phyloP scores from a whole-genome alignment of 331 rosid genomes.

The Acacia pycnantha region DNA sequence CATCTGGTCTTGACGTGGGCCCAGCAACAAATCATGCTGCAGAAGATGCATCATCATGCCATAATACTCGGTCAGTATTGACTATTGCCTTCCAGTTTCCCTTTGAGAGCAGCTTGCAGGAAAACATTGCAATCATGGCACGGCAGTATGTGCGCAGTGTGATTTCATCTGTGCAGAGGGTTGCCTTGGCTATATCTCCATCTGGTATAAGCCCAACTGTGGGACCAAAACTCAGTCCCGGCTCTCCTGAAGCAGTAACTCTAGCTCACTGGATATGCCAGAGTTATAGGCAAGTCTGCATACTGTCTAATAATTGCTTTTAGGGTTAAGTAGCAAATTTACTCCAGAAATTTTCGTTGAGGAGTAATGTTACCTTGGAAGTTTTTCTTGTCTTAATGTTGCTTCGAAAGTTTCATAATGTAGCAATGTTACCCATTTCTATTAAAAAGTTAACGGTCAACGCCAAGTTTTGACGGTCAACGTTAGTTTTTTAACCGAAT shows the following conservation, averaged over 20 bases:
- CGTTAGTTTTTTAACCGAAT: too few species aligned
- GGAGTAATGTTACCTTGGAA: too few species aligned
- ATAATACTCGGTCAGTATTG: conserved; percentile 73
- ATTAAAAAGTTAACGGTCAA: too few species aligned
- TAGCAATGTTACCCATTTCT: too few species aligned
- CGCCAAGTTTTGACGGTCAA: too few species aligned
- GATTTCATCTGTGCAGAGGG: conserved; percentile 90
- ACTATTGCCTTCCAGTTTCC: conserved; percentile 97
- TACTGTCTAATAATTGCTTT: background rate
- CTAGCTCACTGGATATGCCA: conserved; percentile 92
- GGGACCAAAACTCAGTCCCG: conserved; percentile 67
- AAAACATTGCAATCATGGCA: conserved; percentile 89
- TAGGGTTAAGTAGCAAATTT: too few species aligned
- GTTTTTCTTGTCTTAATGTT: too few species aligned
- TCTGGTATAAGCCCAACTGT: conserved; percentile 58
- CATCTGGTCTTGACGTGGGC: conserved; percentile 94
- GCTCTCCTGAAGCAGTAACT: conserved; percentile 86
- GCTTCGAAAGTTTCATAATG: too few species aligned
- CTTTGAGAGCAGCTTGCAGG: conserved; percentile 70
- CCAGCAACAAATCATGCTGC: conserved; percentile 44
- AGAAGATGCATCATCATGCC: conserved; percentile 48
- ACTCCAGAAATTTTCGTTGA: too few species aligned
- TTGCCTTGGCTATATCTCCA: conserved; percentile 95
- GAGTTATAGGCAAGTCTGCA: conserved; percentile 63
- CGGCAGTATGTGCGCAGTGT: conserved; percentile 87